phyloP scores from a whole-genome alignment of 2,329 filamentous ascomycete genomes.

The Colletotrichum phormii region DNA sequence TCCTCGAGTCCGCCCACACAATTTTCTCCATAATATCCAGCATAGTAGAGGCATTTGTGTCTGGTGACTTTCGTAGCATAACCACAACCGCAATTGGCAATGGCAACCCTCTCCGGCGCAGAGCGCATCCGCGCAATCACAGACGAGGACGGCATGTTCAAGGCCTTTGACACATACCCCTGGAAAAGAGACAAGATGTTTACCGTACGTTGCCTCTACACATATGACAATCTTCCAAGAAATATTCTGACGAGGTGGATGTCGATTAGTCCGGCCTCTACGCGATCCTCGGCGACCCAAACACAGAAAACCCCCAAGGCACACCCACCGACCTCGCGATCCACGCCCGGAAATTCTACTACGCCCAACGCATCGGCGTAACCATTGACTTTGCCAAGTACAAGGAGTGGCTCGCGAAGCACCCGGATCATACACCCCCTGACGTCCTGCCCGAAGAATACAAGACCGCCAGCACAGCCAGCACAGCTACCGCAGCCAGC shows the following conservation, averaged over 20 bases:
- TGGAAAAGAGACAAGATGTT: slow-evolving; percentile 78
- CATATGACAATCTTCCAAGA: no score
- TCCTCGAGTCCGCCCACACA: not conserved
- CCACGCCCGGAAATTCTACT: slow-evolving; percentile 77
- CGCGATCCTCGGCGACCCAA: slow-evolving; percentile 71
- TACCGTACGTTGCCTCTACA: slow-evolving; percentile 59
- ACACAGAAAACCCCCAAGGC: slow-evolving; percentile 54
- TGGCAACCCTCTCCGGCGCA: slow-evolving; percentile 44
- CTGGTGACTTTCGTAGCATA: not conserved
- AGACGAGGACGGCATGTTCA: slow-evolving; percentile 60
- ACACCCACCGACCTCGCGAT: slow-evolving; percentile 69
- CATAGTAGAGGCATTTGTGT: no score
- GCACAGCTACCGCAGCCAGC: slow-evolving; percentile 15
- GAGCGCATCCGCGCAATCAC: slow-evolving; percentile 53
- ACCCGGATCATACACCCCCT: slow-evolving; percentile 48
- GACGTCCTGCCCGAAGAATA: slow-evolving; percentile 52
- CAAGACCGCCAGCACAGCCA: slow-evolving; percentile 13
- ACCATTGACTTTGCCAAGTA: slow-evolving; percentile 76
- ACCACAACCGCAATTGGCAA: not conserved
- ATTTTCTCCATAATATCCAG: no score
- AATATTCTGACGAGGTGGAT: not conserved
- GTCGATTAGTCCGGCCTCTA: slow-evolving; percentile 64
- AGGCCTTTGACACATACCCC: slow-evolving; percentile 72
- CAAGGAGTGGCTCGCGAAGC: slow-evolving; percentile 68
- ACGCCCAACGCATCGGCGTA: slow-evolving; percentile 60